A percentile compares a stretch with the other conserved stretches of the same genome.
Evolutionary conservation across 208 protist species (phyloP).

Genomic region (Wallacemonas collosoma): DNA sequence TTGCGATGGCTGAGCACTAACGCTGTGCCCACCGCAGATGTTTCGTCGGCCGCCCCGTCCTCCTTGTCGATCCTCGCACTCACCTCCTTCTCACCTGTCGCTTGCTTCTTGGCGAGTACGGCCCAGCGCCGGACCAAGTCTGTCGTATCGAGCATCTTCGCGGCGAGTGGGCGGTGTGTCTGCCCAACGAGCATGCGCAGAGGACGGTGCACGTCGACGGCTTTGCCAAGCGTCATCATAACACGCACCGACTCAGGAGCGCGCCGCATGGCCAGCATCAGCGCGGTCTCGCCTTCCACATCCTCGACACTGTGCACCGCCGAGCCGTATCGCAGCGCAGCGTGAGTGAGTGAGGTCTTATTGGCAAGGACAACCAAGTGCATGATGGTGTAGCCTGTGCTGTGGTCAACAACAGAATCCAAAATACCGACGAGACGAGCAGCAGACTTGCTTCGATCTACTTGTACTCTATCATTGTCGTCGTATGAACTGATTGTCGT

Average conservation of each 20-base stretch:
- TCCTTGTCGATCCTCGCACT: not conserved
- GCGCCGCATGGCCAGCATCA: conserved; percentile 37
- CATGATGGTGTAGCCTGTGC: conserved; percentile 44
- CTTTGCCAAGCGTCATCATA: conserved; percentile 22
- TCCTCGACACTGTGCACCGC: conserved; percentile 40
- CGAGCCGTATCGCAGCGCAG: conserved; percentile 34
- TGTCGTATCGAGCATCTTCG: conserved; percentile 4
- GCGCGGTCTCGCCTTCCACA: conserved; percentile 42
- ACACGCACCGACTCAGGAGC: conserved; percentile 14
- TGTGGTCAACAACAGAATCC: conserved; percentile 37
- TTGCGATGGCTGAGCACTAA: conserved; percentile 23
- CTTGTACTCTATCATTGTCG: not conserved
- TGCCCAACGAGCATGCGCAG: conserved; percentile 17
- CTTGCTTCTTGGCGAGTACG: not conserved
- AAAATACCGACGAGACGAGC: conserved; percentile 20
- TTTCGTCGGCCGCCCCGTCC: conserved; percentile 6
- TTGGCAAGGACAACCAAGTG: conserved; percentile 41
- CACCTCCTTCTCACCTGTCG: not conserved
- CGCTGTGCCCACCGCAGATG: not conserved
- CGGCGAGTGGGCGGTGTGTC: not conserved
- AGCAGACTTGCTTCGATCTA: not conserved
- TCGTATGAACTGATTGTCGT: conserved; percentile 2
- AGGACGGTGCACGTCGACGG: conserved; percentile 16
- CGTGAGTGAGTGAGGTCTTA: conserved; percentile 20
- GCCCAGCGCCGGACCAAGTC: not conserved